These are phyloP conservation scores for Acrocalymma vagum DNA, from an alignment of 2,329 filamentous ascomycete species.

Conservation along the genomic window DNA sequence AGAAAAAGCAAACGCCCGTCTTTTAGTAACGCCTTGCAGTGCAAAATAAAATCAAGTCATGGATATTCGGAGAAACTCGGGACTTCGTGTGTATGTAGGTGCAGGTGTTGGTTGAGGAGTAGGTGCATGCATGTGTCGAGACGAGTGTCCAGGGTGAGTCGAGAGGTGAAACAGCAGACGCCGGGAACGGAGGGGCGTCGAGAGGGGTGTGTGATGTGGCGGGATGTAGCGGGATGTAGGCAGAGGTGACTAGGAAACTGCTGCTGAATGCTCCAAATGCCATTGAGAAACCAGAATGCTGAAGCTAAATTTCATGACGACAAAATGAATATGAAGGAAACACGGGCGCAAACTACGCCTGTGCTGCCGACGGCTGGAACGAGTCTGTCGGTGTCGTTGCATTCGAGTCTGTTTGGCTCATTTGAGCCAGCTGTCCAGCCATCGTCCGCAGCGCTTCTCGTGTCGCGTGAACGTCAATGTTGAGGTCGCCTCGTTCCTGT, in stretches of 20 bases:
- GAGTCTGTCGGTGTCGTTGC: slow-evolving; percentile 16
- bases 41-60: too few relatives aligned
- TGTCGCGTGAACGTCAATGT: slow-evolving; percentile 44
- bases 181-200: too few relatives aligned
- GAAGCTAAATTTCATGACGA: neutral
- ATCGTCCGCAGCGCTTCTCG: slow-evolving; percentile 39
- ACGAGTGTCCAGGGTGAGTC: too few relatives aligned
- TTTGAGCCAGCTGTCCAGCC: slow-evolving; percentile 37
- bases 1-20: neutral
- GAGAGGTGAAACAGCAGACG: too few relatives aligned
- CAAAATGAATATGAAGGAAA: slow-evolving; percentile 1
- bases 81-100: neutral
- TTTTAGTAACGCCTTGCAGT: slow-evolving; percentile 14
- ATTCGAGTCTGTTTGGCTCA: slow-evolving; percentile 21
- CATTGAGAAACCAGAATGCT: neutral
- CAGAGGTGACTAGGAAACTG: too few relatives aligned
- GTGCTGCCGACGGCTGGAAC: slow-evolving; percentile 27
- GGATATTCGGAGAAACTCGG: neutral
- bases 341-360: slow-evolving; percentile 17
- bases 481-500: slow-evolving; percentile 65
- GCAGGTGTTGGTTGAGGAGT: neutral
- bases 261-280: too few relatives aligned
- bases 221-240: too few relatives aligned
- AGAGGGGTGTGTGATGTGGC: too few relatives aligned
- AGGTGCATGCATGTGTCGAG: too few relatives aligned